Percentiles rank a stretch among this genome's conserved stretches.
Conservation (phyloP, 805 yeast species). For the Zygoascus tannicola region DNA sequence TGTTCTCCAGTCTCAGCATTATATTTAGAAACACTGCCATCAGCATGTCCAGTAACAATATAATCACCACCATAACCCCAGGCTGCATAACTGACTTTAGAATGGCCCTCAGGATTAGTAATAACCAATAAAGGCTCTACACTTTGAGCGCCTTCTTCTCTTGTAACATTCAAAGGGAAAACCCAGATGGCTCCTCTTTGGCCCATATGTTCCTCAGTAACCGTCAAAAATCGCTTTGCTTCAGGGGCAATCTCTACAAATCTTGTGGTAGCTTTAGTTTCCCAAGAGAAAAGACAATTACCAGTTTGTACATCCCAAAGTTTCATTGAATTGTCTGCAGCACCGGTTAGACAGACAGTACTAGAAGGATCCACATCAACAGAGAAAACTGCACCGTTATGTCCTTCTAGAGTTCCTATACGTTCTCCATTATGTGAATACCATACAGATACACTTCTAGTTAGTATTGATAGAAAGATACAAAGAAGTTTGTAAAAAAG, state of each 20-base stretch:
- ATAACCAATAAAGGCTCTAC: conserved; percentile 51
- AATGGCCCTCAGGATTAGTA: conserved; percentile 42
- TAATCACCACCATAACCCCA: conserved; percentile 71
- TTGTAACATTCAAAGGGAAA: conserved; percentile 49
- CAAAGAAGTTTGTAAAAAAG: too few relatives aligned
- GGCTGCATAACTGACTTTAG: conserved; percentile 41
- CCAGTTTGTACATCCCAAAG: conserved; percentile 83
- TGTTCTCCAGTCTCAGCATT: conserved; percentile 69
- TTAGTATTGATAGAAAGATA: too few relatives aligned
- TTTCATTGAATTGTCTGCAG: conserved; percentile 79
- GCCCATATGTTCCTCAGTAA: conserved; percentile 91
- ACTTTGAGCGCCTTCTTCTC: conserved; percentile 35
- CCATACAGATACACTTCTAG: conserved; percentile 67
- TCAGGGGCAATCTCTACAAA: conserved; percentile 79
- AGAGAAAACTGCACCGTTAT: conserved; percentile 91
- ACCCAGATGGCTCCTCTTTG: conserved; percentile 66
- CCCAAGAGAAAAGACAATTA: conserved; percentile 61
- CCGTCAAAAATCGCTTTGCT: conserved; percentile 56
- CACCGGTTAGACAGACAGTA: conserved; percentile 71
- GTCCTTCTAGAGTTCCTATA: conserved; percentile 83
- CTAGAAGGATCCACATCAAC: conserved; percentile 72
- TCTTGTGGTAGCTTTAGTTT: conserved; percentile 76
- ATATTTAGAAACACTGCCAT: conserved; percentile 76
- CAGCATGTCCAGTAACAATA: conserved; percentile 80
- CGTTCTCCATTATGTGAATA: conserved; percentile 93